Base-by-base conservation (phyloP, 2,329 filamentous ascomycete species). In the Alternaria rosae region DNA sequence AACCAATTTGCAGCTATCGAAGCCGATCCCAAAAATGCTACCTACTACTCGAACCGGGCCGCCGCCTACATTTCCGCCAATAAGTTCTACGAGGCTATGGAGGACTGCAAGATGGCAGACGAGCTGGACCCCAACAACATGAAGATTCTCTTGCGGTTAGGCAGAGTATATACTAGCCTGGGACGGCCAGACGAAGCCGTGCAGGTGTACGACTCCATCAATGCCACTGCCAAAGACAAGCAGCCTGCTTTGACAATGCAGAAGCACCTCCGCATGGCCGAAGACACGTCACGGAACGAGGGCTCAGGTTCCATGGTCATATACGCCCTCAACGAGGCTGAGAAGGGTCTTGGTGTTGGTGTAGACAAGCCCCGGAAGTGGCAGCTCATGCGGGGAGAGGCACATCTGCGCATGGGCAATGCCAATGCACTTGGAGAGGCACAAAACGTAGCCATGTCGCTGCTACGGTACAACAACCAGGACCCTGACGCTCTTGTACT, bases 401-500 rank as follows among this genome's bases (percentile, higher is more conserved):
- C 94, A 10, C 92, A 96, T 75, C 82, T 99, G 64, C 94, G 94
- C 82, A 96, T 98, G 90, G 93, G 92, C 62, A 93, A 92, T 64
- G 87, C 89, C 61, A 97, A 97, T 80, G 90, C 93, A 11, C 84
- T 97, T 8, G 94, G 93, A 32, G 94, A 97, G 79, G 94, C 93
- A 6, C 93, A 97, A 81, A 96, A 94, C 76, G 89, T 98, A 57
- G 93, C 93, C 72, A 97, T 97, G 88, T 88, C 87, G 3, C 82
- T 99, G 70, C 85, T 99, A 65, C 89, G 95, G 55, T 85, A 87
- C 76, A 98, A 98, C 83, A 93, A 85, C 78, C 91, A 94, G 77
- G 95, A 99, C 75, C 94, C 95, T 2, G 95, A 99, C 81, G 95
- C 94, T 1, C 84, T 99, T 66, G 92, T 97, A 6, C 87, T 99